Evolutionary conservation across 345 rosid species (phyloP).

Genomic region (Pugionium cornutum): DNA sequence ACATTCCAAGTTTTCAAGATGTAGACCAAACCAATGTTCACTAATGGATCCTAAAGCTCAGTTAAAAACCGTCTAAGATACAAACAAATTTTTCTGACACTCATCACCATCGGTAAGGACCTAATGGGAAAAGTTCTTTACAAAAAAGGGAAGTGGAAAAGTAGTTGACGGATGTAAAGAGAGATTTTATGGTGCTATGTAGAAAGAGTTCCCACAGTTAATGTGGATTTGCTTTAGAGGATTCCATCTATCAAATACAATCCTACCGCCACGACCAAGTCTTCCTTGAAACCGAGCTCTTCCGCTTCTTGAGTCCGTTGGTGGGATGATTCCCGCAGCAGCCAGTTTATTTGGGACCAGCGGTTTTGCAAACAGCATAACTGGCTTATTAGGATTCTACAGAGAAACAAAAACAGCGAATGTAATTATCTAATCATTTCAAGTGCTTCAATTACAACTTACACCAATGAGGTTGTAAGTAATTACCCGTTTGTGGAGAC

Average conservation of each 20-base stretch:
- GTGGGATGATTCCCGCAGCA: conserved; percentile 80
- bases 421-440: neutral
- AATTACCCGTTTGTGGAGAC: conserved; percentile 69
- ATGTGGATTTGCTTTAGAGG: conserved; percentile 73
- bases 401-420: neutral
- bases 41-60: neutral
- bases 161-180: conserved; percentile 38
- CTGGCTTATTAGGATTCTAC: conserved; percentile 90
- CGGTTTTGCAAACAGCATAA: conserved; percentile 84
- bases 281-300: conserved; percentile 72
- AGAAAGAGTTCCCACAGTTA: conserved; percentile 61
- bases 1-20: neutral
- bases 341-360: conserved; percentile 85
- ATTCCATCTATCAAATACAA: conserved; percentile 93
- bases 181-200: conserved; percentile 55
- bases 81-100: conserved; percentile 3
- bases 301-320: conserved; percentile 37
- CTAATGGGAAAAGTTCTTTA: conserved; percentile 6
- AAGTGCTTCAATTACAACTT: conserved; percentile 6
- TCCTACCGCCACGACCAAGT: conserved; percentile 95
- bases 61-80: neutral
- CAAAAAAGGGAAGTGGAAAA: conserved; percentile 44
- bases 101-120: conserved; percentile 15
- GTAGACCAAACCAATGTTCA: conserved; percentile 19
- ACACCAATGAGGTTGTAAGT: conserved; percentile 50